These are phyloP conservation scores for Scortechinia acanthostroma DNA, from an alignment of 2,329 filamentous ascomycete genomes.

Conservation along the genomic window DNA sequence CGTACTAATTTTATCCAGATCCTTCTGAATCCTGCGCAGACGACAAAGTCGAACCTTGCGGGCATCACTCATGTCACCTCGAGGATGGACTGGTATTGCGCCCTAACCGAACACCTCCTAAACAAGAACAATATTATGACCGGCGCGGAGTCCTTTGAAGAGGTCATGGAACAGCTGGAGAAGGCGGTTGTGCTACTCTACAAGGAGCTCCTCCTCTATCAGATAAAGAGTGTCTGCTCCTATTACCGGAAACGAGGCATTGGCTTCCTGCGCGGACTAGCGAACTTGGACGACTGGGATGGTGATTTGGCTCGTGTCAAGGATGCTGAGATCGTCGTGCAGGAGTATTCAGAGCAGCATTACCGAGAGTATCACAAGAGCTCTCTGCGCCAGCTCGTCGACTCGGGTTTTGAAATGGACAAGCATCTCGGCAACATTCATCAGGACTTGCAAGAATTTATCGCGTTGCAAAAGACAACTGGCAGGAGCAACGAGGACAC, in stretches of 20 bases:
- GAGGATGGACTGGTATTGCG: conserved; percentile 28
- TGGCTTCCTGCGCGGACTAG: conserved; percentile 16
- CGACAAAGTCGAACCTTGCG: conserved; percentile 16
- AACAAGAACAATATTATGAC: conserved; percentile 5
- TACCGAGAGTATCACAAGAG: conserved; percentile 5
- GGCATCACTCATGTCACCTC: conserved; percentile 24
- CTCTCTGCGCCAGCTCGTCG: conserved; percentile 6
- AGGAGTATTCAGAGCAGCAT: conserved; percentile 13
- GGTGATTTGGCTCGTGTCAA: conserved; percentile 15
- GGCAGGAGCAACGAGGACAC: neutral
- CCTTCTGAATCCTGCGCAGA: conserved; percentile 16
- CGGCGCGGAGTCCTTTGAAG: conserved; percentile 7
- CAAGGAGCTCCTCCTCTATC: conserved; percentile 23
- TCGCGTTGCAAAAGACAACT: conserved; percentile 1
- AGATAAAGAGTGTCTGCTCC: conserved; percentile 27
- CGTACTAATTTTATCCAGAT: too few species aligned
- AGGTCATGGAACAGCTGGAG: too few species aligned
- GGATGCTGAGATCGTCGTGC: too few species aligned
- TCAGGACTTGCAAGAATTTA: conserved; percentile 3
- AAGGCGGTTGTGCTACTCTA: conserved; percentile 23
- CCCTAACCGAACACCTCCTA: conserved; percentile 17
- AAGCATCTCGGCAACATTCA: neutral
- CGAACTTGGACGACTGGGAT: conserved; percentile 24
- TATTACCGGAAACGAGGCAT: conserved; percentile 18
- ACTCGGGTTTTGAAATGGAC: neutral